Evolutionary conservation across 208 protist species (phyloP).

Genomic region (Trypanosoma cruzi): DNA sequence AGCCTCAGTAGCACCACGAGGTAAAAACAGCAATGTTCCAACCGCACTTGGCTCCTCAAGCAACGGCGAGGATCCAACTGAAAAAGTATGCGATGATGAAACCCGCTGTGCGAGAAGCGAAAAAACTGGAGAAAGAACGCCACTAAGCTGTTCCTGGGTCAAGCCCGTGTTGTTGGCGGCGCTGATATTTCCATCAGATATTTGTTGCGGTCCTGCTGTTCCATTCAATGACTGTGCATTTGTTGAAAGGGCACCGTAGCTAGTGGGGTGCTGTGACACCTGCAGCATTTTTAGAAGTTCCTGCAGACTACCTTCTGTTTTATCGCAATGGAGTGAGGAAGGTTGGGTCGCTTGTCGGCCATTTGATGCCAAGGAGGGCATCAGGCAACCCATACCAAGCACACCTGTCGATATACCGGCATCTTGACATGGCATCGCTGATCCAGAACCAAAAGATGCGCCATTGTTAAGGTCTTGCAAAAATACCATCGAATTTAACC

Average conservation of each 20-base stretch:
- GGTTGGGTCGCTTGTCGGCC: neutral
- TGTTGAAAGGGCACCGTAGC: neutral
- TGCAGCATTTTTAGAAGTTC: constrained; percentile 7
- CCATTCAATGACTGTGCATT: neutral
- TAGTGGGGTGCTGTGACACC: neutral
- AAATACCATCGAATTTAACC: neutral
- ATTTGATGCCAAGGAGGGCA: neutral
- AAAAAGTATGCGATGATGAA: constrained; percentile 4
- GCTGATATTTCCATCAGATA: neutral
- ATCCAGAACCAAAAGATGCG: neutral
- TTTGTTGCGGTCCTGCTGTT: neutral
- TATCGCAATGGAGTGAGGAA: neutral
- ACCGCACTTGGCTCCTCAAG: constrained; percentile 16
- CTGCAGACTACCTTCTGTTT: neutral
- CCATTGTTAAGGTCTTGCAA: neutral
- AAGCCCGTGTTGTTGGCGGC: neutral
- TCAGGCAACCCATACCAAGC: neutral
- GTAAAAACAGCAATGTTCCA: constrained; percentile 32
- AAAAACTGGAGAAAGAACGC: constrained; percentile 14
- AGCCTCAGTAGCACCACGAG: constrained; percentile 20
- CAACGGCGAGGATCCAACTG: constrained; percentile 16
- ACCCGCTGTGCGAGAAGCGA: constrained; percentile 12
- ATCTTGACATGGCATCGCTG: neutral
- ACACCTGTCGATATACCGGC: neutral
- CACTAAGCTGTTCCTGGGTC: constrained; percentile 15